Percentiles rank a stretch among this genome's conserved stretches.
Conservation (phyloP, 2,329 filamentous ascomycete species). For the Trichoderma sp. region DNA sequence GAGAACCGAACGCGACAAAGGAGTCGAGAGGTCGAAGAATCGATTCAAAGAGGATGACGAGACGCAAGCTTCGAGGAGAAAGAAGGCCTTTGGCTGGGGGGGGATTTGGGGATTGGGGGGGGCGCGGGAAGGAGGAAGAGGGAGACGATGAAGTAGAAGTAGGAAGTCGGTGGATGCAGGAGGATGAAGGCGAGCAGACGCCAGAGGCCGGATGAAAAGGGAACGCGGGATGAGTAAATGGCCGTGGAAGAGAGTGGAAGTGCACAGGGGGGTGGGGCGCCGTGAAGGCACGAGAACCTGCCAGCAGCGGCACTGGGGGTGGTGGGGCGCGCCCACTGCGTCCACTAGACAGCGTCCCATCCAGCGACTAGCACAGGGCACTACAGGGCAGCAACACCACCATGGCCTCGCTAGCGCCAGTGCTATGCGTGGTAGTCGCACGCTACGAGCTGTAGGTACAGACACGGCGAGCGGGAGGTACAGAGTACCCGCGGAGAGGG, state of each 20-base stretch:
- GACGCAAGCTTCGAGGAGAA: constrained; percentile 43
- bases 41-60: constrained; percentile 20
- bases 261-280: constrained; percentile 34
- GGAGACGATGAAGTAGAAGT: constrained; percentile 37
- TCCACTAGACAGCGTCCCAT: constrained; percentile 12
- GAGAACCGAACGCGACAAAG: constrained; percentile 28
- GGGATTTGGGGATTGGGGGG: constrained; percentile 34
- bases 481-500: neutral
- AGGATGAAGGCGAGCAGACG: constrained; percentile 36
- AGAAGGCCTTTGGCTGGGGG: constrained; percentile 41
- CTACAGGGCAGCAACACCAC: constrained; percentile 9
- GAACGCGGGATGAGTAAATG: constrained; percentile 31
- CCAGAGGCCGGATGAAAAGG: constrained; percentile 37
- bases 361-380: constrained; percentile 5
- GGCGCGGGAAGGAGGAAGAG: constrained; percentile 38
- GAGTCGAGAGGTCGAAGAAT: constrained; percentile 27
- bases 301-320: constrained; percentile 22
- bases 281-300: constrained; percentile 27
- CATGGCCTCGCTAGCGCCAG: neutral
- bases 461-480: neutral
- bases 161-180: constrained; percentile 32
- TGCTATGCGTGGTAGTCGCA: neutral
- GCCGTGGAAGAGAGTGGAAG: constrained; percentile 42
- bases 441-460: neutral
- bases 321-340: constrained; percentile 7